Percentiles rank a stretch among this genome's conserved stretches.
These are phyloP conservation scores for Stephania japonica DNA, from an alignment of 164 flowering plant species.

Conservation along the genomic window DNA sequence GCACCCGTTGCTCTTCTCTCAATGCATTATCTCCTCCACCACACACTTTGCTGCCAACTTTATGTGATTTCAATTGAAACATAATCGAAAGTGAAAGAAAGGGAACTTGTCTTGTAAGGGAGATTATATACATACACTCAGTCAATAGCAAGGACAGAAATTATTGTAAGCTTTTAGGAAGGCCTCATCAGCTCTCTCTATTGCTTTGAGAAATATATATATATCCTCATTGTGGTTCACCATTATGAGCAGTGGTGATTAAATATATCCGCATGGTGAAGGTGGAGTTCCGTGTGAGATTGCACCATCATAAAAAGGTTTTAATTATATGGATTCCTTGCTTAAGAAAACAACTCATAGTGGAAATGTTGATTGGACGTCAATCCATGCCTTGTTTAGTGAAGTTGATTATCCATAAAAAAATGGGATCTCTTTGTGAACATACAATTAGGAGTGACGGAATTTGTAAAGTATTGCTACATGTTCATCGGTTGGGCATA, in stretches of 20 bases:
- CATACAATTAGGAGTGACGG: too few species aligned
- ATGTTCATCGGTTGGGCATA: too few species aligned
- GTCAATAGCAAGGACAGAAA: neutral
- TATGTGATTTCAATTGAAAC: neutral
- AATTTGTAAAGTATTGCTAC: too few species aligned
- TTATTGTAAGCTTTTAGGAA: neutral
- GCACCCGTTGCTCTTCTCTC: neutral
- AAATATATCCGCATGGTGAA: neutral
- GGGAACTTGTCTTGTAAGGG: constrained; percentile 1
- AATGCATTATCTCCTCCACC: neutral
- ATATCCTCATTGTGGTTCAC: neutral
- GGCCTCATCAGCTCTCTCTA: neutral
- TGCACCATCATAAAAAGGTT: too few species aligned
- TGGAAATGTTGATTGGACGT: too few species aligned
- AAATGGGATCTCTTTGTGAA: too few species aligned
- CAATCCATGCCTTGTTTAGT: too few species aligned
- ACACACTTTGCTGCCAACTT: neutral
- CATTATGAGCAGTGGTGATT: neutral
- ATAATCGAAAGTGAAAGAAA: neutral
- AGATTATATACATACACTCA: neutral
- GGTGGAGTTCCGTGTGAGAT: too few species aligned
- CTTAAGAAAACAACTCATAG: too few species aligned
- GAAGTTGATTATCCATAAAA: too few species aligned
- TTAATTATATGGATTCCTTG: too few species aligned
- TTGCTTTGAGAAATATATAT: neutral